These are phyloP conservation scores for Cyclotella cryptica DNA, from an alignment of 108 stramenopile species.

Conservation along the genomic window DNA sequence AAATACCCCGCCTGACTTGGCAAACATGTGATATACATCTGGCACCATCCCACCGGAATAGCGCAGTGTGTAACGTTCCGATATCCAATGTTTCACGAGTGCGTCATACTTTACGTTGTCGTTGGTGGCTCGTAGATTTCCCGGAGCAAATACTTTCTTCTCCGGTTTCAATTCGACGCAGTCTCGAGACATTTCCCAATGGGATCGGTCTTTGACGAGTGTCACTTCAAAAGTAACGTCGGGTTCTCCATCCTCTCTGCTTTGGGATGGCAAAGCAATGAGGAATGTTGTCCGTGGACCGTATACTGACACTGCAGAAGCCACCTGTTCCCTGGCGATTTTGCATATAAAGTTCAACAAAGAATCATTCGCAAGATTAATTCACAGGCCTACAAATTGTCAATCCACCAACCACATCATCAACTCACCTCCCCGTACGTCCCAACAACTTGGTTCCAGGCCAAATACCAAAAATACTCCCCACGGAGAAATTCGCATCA, in stretches of 20 bases:
- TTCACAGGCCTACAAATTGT: too few species aligned
- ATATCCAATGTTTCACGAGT: conserved; percentile 88
- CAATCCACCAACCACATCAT: too few species aligned
- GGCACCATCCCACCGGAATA: conserved; percentile 89
- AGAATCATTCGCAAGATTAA: too few species aligned
- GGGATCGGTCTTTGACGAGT: conserved; percentile 56
- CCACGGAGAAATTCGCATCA: conserved; percentile 94
- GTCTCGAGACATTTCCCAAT: conserved; percentile 63
- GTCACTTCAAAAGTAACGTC: conserved; percentile 72
- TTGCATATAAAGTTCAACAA: too few species aligned
- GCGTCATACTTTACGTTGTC: conserved; percentile 87
- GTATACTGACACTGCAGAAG: conserved; percentile 88
- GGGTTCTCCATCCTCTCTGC: conserved; percentile 46
- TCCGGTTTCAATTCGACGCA: conserved; percentile 48
- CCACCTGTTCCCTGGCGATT: conserved; percentile 78
- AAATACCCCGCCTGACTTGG: conserved; percentile 89
- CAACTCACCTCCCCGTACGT: conserved; percentile 62
- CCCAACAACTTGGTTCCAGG: conserved; percentile 89
- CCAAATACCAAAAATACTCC: conserved; percentile 96
- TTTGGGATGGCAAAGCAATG: conserved; percentile 76
- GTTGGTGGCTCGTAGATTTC: conserved; percentile 91
- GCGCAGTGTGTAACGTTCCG: conserved; percentile 92
- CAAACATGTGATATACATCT: conserved; percentile 90
- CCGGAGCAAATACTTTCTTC: conserved; percentile 90
- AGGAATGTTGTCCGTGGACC: conserved; percentile 92